Evolutionary conservation across 257 asterid genomes (phyloP).

Genomic region (Jacaranda copaia): DNA sequence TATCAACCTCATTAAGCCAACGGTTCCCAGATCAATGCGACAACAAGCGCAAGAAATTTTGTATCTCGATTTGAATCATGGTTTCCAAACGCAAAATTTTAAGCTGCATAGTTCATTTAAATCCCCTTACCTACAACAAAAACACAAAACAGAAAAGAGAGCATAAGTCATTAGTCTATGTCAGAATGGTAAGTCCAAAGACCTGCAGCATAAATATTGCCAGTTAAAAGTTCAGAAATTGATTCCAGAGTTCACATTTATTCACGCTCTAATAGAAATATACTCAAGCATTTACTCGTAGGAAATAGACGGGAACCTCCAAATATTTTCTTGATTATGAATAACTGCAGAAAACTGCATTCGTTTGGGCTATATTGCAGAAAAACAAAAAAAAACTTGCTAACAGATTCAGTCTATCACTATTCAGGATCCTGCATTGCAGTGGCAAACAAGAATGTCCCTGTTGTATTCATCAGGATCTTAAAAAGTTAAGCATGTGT

Average conservation of each 20-base stretch:
- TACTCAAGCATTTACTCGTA: not conserved
- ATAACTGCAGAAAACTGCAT: not conserved
- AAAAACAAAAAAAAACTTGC: too few relatives aligned
- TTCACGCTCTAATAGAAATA: too few relatives aligned
- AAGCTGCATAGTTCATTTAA: not conserved
- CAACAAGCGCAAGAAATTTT: not conserved
- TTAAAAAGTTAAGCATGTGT: too few relatives aligned
- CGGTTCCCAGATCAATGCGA: not conserved
- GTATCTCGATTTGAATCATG: not conserved
- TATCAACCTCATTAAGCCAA: not conserved
- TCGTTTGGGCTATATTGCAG: too few relatives aligned
- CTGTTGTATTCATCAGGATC: too few relatives aligned
- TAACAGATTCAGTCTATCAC: too few relatives aligned
- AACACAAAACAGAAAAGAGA: not conserved
- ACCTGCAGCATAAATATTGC: not conserved
- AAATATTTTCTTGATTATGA: not conserved
- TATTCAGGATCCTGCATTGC: too few relatives aligned
- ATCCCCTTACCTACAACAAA: conserved; percentile 21
- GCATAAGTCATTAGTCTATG: not conserved
- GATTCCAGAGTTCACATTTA: not conserved
- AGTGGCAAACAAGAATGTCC: too few relatives aligned
- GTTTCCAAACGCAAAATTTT: not conserved
- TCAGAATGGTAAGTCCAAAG: not conserved
- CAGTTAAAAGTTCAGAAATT: not conserved
- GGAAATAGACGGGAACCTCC: not conserved